Conservation (phyloP, 441 rosid genomes). For the Cnidoscolus chayamansa region DNA sequence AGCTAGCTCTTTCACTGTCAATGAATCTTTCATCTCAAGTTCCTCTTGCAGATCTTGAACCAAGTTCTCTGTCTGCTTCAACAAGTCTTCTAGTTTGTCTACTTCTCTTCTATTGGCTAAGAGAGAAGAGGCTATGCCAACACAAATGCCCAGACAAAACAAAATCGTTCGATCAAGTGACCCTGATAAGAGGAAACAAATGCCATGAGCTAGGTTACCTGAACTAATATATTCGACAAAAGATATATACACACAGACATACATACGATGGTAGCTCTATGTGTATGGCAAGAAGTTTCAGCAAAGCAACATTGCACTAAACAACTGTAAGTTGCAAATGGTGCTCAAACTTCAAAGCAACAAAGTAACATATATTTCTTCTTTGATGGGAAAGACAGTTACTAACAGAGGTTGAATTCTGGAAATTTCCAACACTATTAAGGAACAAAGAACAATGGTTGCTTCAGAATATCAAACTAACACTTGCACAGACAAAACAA, state of each 20-base stretch:
- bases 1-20: conserved; percentile 52
- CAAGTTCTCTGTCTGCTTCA: conserved; percentile 60
- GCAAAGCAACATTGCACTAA: background rate
- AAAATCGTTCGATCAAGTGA: conserved; percentile 36
- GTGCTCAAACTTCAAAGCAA: too few relatives aligned
- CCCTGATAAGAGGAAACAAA: conserved; percentile 37
- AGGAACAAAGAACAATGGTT: conserved; percentile 7
- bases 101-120: conserved; percentile 45
- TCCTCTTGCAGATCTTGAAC: conserved; percentile 73
- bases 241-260: background rate
- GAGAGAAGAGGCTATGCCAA: conserved; percentile 60
- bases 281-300: background rate
- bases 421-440: background rate
- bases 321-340: background rate
- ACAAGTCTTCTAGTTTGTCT: conserved; percentile 42
- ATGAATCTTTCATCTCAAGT: conserved; percentile 60
- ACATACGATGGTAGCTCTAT: too few relatives aligned
- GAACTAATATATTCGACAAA: conserved; percentile 1
- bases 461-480: background rate
- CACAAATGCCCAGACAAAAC: conserved; percentile 63
- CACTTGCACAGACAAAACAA: background rate
- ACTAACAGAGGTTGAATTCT: background rate
- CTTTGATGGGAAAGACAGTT: too few relatives aligned
- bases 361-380: too few relatives aligned
- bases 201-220: background rate